Evolutionary conservation across 1,284 basidiomycete species (phyloP), one percentile per base, ranked within the genome.

Genomic region (Cryptococcus wingfieldii): DNA sequence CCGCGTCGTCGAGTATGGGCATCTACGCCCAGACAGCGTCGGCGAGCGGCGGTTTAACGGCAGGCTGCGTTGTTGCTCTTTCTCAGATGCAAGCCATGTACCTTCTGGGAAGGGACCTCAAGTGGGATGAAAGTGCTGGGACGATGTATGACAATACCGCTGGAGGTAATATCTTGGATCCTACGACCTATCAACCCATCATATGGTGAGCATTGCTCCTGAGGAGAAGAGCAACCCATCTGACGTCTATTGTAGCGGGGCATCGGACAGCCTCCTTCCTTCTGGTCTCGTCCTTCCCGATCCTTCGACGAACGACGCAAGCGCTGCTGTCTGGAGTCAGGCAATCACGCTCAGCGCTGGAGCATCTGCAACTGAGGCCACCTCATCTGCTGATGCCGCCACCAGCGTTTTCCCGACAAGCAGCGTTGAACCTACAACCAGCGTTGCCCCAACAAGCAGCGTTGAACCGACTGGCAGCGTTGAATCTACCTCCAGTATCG

Each of bases 61-160:
- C 61, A 6, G 61, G 62, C 2, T 70, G 68, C 47, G 65, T 65
- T 18, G 59, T 68, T 55, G 38, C 47, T 4, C 39, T 70, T 27
- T 60, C 51, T 23, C 65, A 68, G 53, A 64, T 65, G 60, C 67
- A 67, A 48, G 68, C 62, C 3, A 63, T 65, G 56, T 70, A 68
- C 45, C 54, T 68, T 1, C 55, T 68, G 2, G 67, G 68, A 23
- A 52, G 68, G 50, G 47, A 31, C 27, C 38, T 70, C 31, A 55
- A 64, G 38, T 70, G 65, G 65, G 44, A 50, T 16, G 52, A 48
- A 14, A 55, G 38, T 3, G 27, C 37, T 12, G 59, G 56, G 18
- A 51, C 62, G 43, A 12, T 70, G n/a, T 68, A 50, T 23, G 68
- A 70, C 51, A 51, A 57, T 18, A 62, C 54, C 1, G 55, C 62